Base-by-base conservation (phyloP, 2,329 filamentous ascomycete species). In the Gliomastix tumulicola region DNA sequence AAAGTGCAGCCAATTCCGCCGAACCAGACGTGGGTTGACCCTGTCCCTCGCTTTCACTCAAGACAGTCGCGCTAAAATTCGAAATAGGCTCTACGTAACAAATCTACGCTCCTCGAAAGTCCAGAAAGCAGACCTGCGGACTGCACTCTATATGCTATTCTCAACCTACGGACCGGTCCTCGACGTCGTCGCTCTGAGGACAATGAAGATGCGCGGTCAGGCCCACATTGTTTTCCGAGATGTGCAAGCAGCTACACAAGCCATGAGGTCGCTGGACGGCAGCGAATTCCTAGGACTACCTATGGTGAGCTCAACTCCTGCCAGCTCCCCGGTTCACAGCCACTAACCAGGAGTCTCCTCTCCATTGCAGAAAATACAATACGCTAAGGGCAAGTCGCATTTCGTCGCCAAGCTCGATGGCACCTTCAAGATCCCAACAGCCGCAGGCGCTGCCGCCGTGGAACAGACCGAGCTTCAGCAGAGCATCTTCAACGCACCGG, bases 151-250 rank as follows among this genome's bases (percentile, higher is more conserved):
- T 65, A 85, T 88, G 60, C 75, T 97, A 11, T 97, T 97, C 60
- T 88, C 88, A 10, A 94, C 88, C 12, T 94, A 95, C 56, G 92
- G 92, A 28, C 80, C 88, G 1, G 84, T 98, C 13, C 76, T 98
- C 40, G 92, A 98, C 56, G 78, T 98, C 16, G 84, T 96, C 34
- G 86, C 87, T 21, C 70, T 96, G 49, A 94, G 88, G 66, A 94
- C 87, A 2, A 72, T 73, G 58, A 88, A 88, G 65, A 96, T 97
- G 89, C 83, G 92, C 34, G 92, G 92, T 4, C 92, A 98, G 63
- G 92, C 92, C 43, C 92, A 97, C 54, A 69, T 98, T 42, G 84
- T 92, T 12, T 97, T 88, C 58, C 78, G 86, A 40, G 90, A 98
- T 57, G 71, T 90, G 22, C 84, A 95, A 47, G 80, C 87, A n/a